Base-by-base conservation (phyloP, 176 grass and related monocot species). In the Cenchrus fungigraminus region DNA sequence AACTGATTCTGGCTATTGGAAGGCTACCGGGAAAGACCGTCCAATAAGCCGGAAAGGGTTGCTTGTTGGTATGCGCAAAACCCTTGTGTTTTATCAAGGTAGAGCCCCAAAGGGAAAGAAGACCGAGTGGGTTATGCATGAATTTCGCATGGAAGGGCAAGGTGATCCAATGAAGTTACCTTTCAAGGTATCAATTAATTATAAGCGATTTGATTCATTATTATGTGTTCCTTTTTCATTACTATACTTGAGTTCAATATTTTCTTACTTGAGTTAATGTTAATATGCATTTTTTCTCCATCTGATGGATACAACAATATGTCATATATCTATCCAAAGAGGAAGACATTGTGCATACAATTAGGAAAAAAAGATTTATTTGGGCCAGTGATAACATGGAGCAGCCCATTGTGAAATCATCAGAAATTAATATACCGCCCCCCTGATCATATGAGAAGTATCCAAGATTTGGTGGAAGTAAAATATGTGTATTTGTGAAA, bases 81-180 rank as follows among this genome's bases (percentile, higher is more conserved):
- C 96, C 12, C 87, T 98, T 11, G 96, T 98, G 32, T 98, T 98
- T 69, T 98, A 98, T 51, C 84, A 89, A 83, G 96, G 96, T 58
- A 94, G 96, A 89, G 96, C 96, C 8, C 96, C 96, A 2, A 98
- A 87, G 60, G 96, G 96, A 25, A 94, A 78, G 81, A 98, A 98
- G 88, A 98, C 89, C 9, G 89, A 98, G n/a, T 98, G 96, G 96
- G 93, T 95, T 73, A 98, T 95, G 95, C 95, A 98, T 17, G 95
- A 98, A 83, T 95, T 98, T 59, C 93, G 93, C 77, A 87, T 86
- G 70, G 91, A 93, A 86, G 91, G 73, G 25, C 77, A 78, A 85
- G 84, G 68, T 4, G 85, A 95, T 81, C 29, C 67, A 0, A 79
- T 82, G 59, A 94, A 84, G 61, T 87, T 92, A 37, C 64, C 83